Conservation (phyloP, 108 stramenopile genomes). For the Seminavis robusta region DNA sequence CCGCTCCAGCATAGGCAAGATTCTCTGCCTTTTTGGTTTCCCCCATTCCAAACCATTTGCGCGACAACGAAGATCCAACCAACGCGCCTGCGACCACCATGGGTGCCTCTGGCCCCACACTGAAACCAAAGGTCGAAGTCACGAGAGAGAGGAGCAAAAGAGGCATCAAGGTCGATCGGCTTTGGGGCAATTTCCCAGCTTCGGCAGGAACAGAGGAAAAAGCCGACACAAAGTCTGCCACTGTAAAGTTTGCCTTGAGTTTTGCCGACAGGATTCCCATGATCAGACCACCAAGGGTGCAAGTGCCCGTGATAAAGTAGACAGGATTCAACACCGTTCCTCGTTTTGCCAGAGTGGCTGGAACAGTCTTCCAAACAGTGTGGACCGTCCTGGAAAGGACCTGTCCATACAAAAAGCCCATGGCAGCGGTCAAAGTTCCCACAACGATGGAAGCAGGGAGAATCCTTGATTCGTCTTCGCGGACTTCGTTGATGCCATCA, state of each 20-base stretch:
- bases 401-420: constrained; percentile 29
- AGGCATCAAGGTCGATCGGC: constrained; percentile 19
- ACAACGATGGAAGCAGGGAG: constrained; percentile 13
- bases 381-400: constrained; percentile 5
- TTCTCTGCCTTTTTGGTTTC: constrained; percentile 22
- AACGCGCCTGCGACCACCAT: constrained; percentile 54
- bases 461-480: too few species aligned
- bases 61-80: constrained; percentile 25
- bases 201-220: constrained; percentile 11
- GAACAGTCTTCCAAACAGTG: constrained; percentile 14
- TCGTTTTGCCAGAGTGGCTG: too few species aligned
- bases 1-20: constrained; percentile 27
- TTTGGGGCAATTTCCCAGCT: constrained; percentile 22
- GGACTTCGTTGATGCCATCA: too few species aligned
- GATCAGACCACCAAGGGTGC: constrained; percentile 22
- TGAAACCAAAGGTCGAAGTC: constrained; percentile 60
- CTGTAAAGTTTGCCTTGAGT: constrained; percentile 15
- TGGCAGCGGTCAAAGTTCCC: constrained; percentile 21
- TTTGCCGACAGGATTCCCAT: constrained; percentile 23
- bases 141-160: constrained; percentile 36
- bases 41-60: constrained; percentile 10
- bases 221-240: constrained; percentile 23
- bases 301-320: constrained; percentile 12
- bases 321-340: constrained; percentile 15
- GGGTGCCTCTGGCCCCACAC: constrained; percentile 66